Evolutionary conservation across 345 rosid species (phyloP).

Genomic region (Brassica carinata): DNA sequence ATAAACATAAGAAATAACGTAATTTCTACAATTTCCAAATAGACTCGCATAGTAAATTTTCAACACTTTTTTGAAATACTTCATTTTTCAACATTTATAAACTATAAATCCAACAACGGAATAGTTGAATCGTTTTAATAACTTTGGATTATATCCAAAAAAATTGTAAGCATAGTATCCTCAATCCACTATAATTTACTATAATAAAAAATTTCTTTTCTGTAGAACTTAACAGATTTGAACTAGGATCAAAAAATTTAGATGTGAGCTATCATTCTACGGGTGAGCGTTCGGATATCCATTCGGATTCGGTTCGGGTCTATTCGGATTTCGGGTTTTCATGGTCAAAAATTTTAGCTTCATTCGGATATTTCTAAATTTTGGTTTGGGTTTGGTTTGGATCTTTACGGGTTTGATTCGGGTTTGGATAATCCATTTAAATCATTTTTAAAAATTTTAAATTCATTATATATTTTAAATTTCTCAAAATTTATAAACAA

Average conservation of each 20-base stretch:
- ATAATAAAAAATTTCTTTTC: background rate
- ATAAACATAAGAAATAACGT: background rate
- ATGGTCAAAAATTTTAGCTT: too few species aligned
- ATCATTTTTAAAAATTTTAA: too few species aligned
- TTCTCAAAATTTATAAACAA: too few species aligned
- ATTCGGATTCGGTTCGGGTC: too few species aligned
- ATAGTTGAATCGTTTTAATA: slow-evolving; percentile 16
- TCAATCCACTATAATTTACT: slow-evolving; percentile 11
- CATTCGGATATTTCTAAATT: too few species aligned
- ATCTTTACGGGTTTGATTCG: too few species aligned
- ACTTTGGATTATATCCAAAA: slow-evolving; percentile 25
- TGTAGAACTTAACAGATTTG: background rate
- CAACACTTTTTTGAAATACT: background rate
- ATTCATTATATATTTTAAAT: too few species aligned
- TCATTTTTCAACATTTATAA: background rate
- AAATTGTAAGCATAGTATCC: slow-evolving; percentile 11
- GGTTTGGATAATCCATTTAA: too few species aligned
- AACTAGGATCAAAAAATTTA: slow-evolving; percentile 5
- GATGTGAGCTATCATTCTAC: background rate
- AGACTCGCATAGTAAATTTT: background rate
- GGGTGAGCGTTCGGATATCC: too few species aligned
- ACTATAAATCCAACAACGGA: slow-evolving; percentile 1
- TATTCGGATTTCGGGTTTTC: too few species aligned
- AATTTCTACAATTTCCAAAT: background rate
- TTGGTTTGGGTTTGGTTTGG: too few species aligned